Evolutionary conservation across 2,329 filamentous ascomycete genomes (phyloP).

Genomic region (Talaromyces sp.): DNA sequence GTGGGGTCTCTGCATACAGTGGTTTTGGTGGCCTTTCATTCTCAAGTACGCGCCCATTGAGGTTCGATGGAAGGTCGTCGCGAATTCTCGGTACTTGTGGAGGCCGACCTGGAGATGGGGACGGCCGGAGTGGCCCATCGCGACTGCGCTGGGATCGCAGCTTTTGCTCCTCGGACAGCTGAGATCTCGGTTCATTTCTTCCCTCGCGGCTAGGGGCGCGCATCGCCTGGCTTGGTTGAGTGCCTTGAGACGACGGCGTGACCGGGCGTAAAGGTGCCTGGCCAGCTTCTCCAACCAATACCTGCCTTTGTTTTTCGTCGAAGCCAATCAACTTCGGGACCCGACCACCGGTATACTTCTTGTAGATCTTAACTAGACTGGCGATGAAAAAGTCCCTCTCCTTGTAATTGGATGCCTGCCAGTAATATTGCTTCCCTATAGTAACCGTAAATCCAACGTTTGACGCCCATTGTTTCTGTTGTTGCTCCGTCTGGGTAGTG

Average conservation of each 20-base stretch:
- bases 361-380: conserved; percentile 92
- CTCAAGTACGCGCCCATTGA: conserved; percentile 8
- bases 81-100: conserved; percentile 7
- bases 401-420: conserved; percentile 88
- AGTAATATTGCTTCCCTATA: conserved; percentile 93
- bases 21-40: not conserved
- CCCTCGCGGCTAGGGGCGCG: conserved; percentile 41
- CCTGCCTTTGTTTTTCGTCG: conserved; percentile 72
- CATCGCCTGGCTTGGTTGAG: conserved; percentile 31
- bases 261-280: conserved; percentile 25
- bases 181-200: conserved; percentile 31
- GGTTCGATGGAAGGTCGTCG: conserved; percentile 4
- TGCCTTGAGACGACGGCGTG: conserved; percentile 31
- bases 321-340: conserved; percentile 79
- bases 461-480: conserved; percentile 72
- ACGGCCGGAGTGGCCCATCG: conserved; percentile 41
- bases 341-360: conserved; percentile 89
- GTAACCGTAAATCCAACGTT: conserved; percentile 83
- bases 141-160: conserved; percentile 40
- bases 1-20: conserved; percentile 16
- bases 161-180: conserved; percentile 38
- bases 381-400: conserved; percentile 99
- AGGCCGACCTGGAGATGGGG: conserved; percentile 26
- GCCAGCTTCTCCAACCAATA: conserved; percentile 59
- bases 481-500: conserved; percentile 59